Percentiles rank a stretch among this genome's conserved stretches.
Conservation (phyloP, 345 rosid genomes). For the Dipteronia dyeriana region DNA sequence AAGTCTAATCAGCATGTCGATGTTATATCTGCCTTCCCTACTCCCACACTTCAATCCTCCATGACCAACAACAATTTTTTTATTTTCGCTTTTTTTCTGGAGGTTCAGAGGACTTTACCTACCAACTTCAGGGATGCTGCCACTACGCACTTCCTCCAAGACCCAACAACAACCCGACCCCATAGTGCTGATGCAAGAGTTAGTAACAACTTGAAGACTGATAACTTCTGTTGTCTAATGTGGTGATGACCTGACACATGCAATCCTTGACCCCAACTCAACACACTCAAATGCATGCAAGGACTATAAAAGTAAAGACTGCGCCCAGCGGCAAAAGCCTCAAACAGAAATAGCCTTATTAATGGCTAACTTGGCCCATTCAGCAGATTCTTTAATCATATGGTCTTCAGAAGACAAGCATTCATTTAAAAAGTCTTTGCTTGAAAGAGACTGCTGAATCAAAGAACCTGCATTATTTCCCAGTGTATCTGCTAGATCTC, state of each 20-base stretch:
- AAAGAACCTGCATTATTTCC: slow-evolving; percentile 73
- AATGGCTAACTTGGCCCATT: slow-evolving; percentile 81
- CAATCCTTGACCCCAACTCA: slow-evolving; percentile 46
- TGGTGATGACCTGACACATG: slow-evolving; percentile 47
- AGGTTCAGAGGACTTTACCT: background rate
- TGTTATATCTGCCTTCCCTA: slow-evolving; percentile 7
- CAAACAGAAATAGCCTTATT: slow-evolving; percentile 72
- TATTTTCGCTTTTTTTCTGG: background rate
- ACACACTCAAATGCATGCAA: slow-evolving; percentile 56
- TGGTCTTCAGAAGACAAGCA: slow-evolving; percentile 73
- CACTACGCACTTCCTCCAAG: slow-evolving; percentile 21
- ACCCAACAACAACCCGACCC: slow-evolving; percentile 33
- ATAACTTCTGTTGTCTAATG: slow-evolving; percentile 39
- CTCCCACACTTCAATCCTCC: slow-evolving; percentile 19
- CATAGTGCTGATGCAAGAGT: slow-evolving; percentile 57
- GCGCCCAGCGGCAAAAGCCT: slow-evolving; percentile 37
- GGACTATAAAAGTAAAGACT: slow-evolving; percentile 34
- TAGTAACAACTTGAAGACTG: slow-evolving; percentile 40
- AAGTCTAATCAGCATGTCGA: slow-evolving; percentile 14
- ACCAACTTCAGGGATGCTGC: slow-evolving; percentile 18
- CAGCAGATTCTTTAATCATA: slow-evolving; percentile 59
- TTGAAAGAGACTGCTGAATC: slow-evolving; percentile 70
- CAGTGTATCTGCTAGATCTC: slow-evolving; percentile 79
- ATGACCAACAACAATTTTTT: slow-evolving; percentile 14
- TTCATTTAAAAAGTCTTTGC: slow-evolving; percentile 73